These are phyloP conservation scores for Trichoderma sp. DNA, from an alignment of 2,329 filamentous ascomycete species.

Conservation along the genomic window DNA sequence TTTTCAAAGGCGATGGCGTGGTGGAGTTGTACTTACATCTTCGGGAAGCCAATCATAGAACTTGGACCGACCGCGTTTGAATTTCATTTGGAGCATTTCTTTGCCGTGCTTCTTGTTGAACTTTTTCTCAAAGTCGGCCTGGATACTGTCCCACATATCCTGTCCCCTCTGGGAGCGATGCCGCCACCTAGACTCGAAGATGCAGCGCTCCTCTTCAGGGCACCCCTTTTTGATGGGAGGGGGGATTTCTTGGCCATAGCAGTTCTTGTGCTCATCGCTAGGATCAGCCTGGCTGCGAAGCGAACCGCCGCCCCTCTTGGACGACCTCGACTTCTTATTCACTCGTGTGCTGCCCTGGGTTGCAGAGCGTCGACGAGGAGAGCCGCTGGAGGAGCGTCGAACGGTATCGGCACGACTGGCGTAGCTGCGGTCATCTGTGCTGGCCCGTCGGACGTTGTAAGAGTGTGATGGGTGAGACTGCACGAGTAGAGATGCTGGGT, in stretches of 20 bases:
- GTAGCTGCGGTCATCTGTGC: slow-evolving; percentile 23
- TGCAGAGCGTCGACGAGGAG: slow-evolving; percentile 28
- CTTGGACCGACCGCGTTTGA: slow-evolving; percentile 49
- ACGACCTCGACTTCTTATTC: slow-evolving; percentile 26
- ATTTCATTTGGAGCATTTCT: slow-evolving; percentile 56
- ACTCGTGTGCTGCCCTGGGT: slow-evolving; percentile 27
- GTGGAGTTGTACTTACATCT: slow-evolving; percentile 45
- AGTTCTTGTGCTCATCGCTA: slow-evolving; percentile 36
- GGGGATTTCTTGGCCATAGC: slow-evolving; percentile 33
- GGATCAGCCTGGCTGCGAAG: slow-evolving; percentile 24
- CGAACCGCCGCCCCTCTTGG: slow-evolving; percentile 17
- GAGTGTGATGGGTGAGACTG: slow-evolving; percentile 26
- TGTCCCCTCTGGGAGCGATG: slow-evolving; percentile 49
- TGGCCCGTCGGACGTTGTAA: slow-evolving; percentile 26
- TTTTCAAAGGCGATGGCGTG: neutral
- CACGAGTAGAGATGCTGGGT: slow-evolving; percentile 25
- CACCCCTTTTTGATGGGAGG: slow-evolving; percentile 44
- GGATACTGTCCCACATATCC: slow-evolving; percentile 58
- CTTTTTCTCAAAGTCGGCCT: slow-evolving; percentile 38
- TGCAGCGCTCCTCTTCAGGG: slow-evolving; percentile 46
- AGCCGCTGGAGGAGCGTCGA: slow-evolving; percentile 27
- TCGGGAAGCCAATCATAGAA: slow-evolving; percentile 46
- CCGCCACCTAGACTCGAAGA: slow-evolving; percentile 49
- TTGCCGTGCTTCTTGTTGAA: slow-evolving; percentile 42
- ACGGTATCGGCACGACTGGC: slow-evolving; percentile 14